phyloP scores from a whole-genome alignment of 371 early-diverging fungal species.

The Catenaria anguillulae region DNA sequence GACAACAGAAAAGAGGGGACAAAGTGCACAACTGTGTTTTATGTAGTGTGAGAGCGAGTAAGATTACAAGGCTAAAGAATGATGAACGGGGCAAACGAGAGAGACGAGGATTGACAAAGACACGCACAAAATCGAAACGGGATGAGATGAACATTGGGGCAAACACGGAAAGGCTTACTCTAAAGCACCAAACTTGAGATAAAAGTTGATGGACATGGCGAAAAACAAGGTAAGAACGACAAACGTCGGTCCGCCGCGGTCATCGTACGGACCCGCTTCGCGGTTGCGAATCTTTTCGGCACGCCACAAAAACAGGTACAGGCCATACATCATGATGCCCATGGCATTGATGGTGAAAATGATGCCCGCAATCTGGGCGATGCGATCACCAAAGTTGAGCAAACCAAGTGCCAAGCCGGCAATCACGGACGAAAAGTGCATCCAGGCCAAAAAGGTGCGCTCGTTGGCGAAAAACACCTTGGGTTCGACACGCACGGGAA shows the following conservation, averaged over 20 bases:
- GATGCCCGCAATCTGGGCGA: constrained; percentile 54
- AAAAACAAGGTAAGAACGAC: constrained; percentile 69
- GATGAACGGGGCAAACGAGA: too few species aligned
- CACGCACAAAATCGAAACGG: too few species aligned
- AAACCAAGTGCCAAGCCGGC: constrained; percentile 63
- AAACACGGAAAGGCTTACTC: too few species aligned
- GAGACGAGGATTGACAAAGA: too few species aligned
- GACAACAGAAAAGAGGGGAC: too few species aligned
- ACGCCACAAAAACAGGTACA: constrained; percentile 86
- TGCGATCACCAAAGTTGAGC: constrained; percentile 70
- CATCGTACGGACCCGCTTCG: constrained; percentile 55
- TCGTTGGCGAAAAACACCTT: constrained; percentile 99
- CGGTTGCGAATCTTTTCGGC: constrained; percentile 56
- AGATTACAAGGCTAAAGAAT: too few species aligned
- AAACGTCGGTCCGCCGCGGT: constrained; percentile 65
- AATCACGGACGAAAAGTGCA: constrained; percentile 57
- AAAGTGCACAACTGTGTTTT: too few species aligned
- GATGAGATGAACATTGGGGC: too few species aligned
- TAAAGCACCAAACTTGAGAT: not conserved
- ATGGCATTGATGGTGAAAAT: constrained; percentile 66
- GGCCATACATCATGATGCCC: constrained; percentile 72
- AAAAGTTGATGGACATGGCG: constrained; percentile 63
- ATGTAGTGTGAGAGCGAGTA: too few species aligned
- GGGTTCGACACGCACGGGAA: constrained; percentile 90
- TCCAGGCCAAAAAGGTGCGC: constrained; percentile 92